Evolutionary conservation across 1,284 basidiomycete genomes (phyloP), one percentile per base, ranked within the genome.

Genomic region (Pseudozyma sp.): DNA sequence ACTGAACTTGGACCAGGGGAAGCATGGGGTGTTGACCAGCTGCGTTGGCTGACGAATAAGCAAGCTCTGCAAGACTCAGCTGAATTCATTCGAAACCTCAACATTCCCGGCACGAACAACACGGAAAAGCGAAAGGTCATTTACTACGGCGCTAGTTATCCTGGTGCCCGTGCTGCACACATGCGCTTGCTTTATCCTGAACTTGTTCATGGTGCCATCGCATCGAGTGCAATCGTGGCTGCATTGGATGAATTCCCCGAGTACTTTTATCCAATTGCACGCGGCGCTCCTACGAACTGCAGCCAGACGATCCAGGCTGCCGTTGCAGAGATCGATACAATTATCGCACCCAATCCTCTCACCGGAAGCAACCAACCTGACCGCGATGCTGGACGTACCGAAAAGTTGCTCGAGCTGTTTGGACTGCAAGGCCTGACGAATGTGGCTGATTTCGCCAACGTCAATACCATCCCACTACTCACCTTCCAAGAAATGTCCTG

Each of bases 111-210:
- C 0, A 89, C 95, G 31, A 87, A 90, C 5, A 89, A 92, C 64
- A 88, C 91, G 70, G 74, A 75, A 42, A 63, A 76, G 40, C 58
- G 76, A 35, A 78, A 70, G 52, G 95, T 95, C 92, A 93, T 98
- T 71, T 96, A 96, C 85, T 97, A 97, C 79, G 95, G 96, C 34
- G 77, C 79, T 13, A 81, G 77, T 0, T 95, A 98, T 81, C 94
- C 95, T 8, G 96, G 96, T 53, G 95, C 94, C 5, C 90, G 95
- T n/a, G 91, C 94, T 0, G 96, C 96, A 0, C 94, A 97, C 81
- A 94, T 97, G 92, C 90, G 90, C 53, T 59, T 93, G 36, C 87
- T 94, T 11, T 94, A 94, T 80, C 95, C 95, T 0, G 90, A 96
- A 31, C 87, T 95, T 13, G 92, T 95, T 5, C 95, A 89, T 85